These are phyloP conservation scores for Ballota nigra DNA, from an alignment of 257 asterid species.

Conservation along the genomic window DNA sequence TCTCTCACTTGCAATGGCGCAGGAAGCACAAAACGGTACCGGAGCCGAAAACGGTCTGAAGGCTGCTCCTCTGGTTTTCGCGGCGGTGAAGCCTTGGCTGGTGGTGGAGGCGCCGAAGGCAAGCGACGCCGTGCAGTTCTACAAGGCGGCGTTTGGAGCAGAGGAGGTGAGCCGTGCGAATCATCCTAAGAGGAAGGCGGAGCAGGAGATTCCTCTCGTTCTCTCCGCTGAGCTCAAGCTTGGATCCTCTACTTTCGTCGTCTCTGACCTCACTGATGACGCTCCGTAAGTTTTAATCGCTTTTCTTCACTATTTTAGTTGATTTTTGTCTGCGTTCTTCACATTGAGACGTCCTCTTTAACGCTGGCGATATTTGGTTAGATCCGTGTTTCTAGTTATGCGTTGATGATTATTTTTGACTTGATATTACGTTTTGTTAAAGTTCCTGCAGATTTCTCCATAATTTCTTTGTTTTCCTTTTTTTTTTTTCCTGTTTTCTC, in stretches of 20 bases:
- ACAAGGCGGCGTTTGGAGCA: slow-evolving; percentile 85
- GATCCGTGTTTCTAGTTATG: slow-evolving; percentile 12
- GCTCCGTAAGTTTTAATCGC: slow-evolving; percentile 39
- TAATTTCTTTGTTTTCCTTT: no score
- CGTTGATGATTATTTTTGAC: no score
- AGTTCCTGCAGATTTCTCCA: neutral
- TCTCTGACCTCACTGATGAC: slow-evolving; percentile 66
- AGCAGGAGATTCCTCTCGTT: slow-evolving; percentile 72
- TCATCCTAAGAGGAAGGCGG: slow-evolving; percentile 83
- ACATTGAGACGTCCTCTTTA: neutral
- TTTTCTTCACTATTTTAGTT: neutral
- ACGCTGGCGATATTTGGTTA: neutral
- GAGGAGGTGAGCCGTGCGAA: slow-evolving; percentile 70
- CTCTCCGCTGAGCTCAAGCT: slow-evolving; percentile 70
- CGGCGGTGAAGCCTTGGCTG: slow-evolving; percentile 62
- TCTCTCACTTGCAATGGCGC: slow-evolving; percentile 35
- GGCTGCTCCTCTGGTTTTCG: slow-evolving; percentile 36
- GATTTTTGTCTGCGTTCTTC: neutral
- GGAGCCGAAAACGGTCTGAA: slow-evolving; percentile 35
- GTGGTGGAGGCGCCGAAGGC: slow-evolving; percentile 69
- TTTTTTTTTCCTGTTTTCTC: no score
- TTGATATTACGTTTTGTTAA: neutral
- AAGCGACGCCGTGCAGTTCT: slow-evolving; percentile 72
- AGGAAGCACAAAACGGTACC: slow-evolving; percentile 38
- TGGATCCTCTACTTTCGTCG: slow-evolving; percentile 51